Conservation (phyloP, 192 early-diverging fungal genomes). For the Umbelopsis sp. region DNA sequence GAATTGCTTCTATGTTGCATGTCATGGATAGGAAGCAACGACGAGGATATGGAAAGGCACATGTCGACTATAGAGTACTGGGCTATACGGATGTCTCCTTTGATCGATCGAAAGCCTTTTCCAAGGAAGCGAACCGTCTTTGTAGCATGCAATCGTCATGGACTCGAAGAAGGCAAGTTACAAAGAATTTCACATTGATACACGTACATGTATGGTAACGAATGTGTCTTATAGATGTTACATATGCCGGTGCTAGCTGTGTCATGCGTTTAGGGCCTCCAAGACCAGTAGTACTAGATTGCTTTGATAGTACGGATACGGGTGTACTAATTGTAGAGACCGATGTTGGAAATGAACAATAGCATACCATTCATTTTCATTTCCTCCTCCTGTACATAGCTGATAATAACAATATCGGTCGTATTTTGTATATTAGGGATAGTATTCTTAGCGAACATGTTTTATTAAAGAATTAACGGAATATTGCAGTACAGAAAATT, state of each 20-base stretch:
- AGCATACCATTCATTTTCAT: background rate
- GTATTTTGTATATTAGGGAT: no score
- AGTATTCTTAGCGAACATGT: no score
- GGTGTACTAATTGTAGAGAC: background rate
- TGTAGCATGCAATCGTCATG: constrained; percentile 35
- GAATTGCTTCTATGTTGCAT: constrained; percentile 62
- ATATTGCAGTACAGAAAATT: no score
- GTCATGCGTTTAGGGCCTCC: background rate
- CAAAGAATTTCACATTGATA: no score
- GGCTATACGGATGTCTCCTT: constrained; percentile 29
- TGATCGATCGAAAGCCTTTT: background rate
- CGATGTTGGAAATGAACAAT: background rate
- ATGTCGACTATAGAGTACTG: constrained; percentile 29
- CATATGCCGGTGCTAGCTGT: constrained; percentile 9
- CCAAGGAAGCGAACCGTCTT: background rate
- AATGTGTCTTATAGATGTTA: background rate
- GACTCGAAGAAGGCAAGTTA: constrained; percentile 31
- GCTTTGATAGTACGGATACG: background rate
- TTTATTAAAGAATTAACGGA: no score
- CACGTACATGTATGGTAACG: background rate
- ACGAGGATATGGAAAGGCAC: background rate
- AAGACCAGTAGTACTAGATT: background rate
- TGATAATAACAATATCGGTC: no score
- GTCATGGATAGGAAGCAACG: constrained; percentile 62
- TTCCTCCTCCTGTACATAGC: no score